A percentile compares a stretch with the other conserved stretches of the same genome.
Conservation (phyloP, 2,329 filamentous ascomycete genomes). For the Shiraia sp. region DNA sequence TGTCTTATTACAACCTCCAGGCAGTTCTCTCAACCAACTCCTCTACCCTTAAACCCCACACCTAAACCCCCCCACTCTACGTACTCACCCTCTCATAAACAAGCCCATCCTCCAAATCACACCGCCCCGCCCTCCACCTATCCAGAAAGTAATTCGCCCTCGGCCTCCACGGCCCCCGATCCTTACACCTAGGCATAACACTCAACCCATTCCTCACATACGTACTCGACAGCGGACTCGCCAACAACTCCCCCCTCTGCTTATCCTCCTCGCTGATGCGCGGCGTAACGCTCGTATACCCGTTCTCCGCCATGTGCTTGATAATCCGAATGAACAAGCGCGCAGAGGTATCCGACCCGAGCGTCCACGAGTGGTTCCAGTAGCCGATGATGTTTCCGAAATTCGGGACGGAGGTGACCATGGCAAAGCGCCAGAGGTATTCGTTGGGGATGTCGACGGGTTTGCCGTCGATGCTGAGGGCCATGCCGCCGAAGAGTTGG, state of each 20-base stretch:
- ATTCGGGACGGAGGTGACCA: constrained; percentile 68
- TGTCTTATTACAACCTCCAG: too few relatives aligned
- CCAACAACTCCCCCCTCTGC: constrained; percentile 43
- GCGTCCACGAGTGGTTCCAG: constrained; percentile 64
- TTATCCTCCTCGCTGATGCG: constrained; percentile 43
- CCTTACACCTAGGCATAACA: constrained; percentile 54
- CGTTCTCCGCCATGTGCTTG: constrained; percentile 53
- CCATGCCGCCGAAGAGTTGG: constrained; percentile 57
- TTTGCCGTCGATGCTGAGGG: constrained; percentile 56
- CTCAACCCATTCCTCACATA: constrained; percentile 52
- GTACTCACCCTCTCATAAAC: constrained; percentile 37
- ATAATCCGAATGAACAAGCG: constrained; percentile 56
- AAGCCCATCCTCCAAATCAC: constrained; percentile 48
- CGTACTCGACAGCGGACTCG: constrained; percentile 55
- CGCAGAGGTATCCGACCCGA: constrained; percentile 61
- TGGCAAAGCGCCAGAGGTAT: constrained; percentile 63
- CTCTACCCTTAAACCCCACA: background rate
- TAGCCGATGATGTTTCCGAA: constrained; percentile 63
- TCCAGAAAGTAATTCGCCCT: constrained; percentile 51
- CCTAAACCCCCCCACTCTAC: constrained; percentile 14
- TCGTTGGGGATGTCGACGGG: constrained; percentile 52
- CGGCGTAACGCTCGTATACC: constrained; percentile 51
- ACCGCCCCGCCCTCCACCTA: constrained; percentile 48
- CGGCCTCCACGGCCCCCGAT: constrained; percentile 49
- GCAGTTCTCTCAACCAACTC: too few relatives aligned